These are phyloP conservation scores for Hypoxylon rubiginosum DNA, from an alignment of 2,329 filamentous ascomycete species.

Conservation along the genomic window DNA sequence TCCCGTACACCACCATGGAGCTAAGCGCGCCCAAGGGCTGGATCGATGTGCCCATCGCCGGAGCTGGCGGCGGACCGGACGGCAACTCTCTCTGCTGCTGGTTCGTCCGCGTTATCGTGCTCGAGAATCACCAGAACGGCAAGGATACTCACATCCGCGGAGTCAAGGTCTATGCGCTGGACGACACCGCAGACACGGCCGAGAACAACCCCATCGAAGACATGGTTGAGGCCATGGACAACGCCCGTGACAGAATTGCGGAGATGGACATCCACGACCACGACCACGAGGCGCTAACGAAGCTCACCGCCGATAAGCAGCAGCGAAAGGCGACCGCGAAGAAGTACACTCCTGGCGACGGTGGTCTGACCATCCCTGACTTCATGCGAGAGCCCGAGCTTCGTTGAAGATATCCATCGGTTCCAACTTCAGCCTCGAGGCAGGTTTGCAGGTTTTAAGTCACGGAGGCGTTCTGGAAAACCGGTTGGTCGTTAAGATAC, in stretches of 20 bases:
- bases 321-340: constrained; percentile 48
- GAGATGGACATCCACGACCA: constrained; percentile 50
- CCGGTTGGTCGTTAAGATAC: constrained; percentile 34
- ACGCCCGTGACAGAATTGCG: constrained; percentile 47
- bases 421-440: background rate
- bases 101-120: constrained; percentile 88
- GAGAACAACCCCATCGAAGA: constrained; percentile 55
- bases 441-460: constrained; percentile 4
- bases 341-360: constrained; percentile 52
- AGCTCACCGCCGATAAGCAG: constrained; percentile 51
- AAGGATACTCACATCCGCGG: constrained; percentile 98
- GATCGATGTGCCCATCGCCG: constrained; percentile 81
- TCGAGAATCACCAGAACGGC: constrained; percentile 98
- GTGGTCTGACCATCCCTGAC: constrained; percentile 54
- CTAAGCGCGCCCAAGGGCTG: constrained; percentile 87
- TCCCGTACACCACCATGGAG: constrained; percentile 86
- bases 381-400: constrained; percentile 60
- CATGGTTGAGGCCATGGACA: constrained; percentile 51
- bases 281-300: constrained; percentile 51
- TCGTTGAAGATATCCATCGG: constrained; percentile 46
- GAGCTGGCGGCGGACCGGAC: constrained; percentile 70
- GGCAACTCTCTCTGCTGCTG: constrained; percentile 86
- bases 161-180: constrained; percentile 83
- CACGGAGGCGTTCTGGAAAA: constrained; percentile 32
- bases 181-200: constrained; percentile 59